Conservation (phyloP, 305 asterid genomes). For the Rubia tinctorum region DNA sequence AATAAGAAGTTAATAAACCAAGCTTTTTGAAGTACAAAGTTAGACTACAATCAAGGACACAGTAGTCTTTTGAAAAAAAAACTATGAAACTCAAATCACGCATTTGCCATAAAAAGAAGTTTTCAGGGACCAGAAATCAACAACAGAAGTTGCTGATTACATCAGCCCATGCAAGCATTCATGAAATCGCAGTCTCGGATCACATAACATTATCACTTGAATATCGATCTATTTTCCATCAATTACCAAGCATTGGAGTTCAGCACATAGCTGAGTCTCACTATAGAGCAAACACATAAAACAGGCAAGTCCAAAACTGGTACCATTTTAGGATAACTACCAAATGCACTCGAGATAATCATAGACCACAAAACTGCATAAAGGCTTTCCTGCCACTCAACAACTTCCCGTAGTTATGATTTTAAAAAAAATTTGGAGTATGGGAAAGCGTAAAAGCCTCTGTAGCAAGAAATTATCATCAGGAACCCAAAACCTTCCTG, state of each 20-base stretch:
- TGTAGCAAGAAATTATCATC: not conserved
- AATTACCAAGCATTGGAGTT: slow-evolving; percentile 4
- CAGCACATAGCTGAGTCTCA: slow-evolving; percentile 3
- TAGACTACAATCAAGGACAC: not conserved
- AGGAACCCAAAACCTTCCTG: not conserved
- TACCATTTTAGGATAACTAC: not conserved
- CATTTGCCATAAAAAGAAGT: too few species aligned
- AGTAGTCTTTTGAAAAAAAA: not conserved
- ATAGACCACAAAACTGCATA: not conserved
- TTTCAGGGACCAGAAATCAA: not conserved
- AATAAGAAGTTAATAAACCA: slow-evolving; percentile 15
- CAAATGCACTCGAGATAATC: not conserved
- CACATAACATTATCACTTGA: not conserved
- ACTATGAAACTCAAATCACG: not conserved
- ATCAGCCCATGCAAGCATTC: not conserved
- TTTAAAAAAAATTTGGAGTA: not conserved
- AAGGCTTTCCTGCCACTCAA: not conserved
- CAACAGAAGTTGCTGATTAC: not conserved
- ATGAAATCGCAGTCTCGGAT: not conserved
- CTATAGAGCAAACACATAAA: not conserved
- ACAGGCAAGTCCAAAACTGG: not conserved
- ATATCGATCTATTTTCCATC: not conserved
- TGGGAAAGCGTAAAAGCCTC: not conserved
- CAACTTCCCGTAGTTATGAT: not conserved
- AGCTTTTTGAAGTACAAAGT: not conserved